Percentiles rank a stretch among this genome's conserved stretches.
Evolutionary conservation across 805 yeast genomes (phyloP).

Genomic region (Helenozyma baotianmanensis): DNA sequence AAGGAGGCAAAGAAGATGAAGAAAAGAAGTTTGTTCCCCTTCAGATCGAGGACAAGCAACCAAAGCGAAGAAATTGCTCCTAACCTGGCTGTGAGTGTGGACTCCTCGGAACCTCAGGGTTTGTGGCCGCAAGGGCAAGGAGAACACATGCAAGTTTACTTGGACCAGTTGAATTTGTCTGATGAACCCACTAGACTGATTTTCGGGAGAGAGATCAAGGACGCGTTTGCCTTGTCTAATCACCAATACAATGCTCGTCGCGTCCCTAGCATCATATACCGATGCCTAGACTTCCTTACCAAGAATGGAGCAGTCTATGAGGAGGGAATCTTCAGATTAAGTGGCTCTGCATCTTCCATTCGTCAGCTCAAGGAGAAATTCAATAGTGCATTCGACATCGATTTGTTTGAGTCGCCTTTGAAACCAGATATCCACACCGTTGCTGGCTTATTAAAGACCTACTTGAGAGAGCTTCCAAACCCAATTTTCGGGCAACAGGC

Average conservation of each 20-base stretch:
- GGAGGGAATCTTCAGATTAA: slow-evolving; percentile 87
- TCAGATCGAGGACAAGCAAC: slow-evolving; percentile 22
- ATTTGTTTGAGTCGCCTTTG: slow-evolving; percentile 45
- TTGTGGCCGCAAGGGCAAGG: too few species aligned
- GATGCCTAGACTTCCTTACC: slow-evolving; percentile 68
- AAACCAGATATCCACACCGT: slow-evolving; percentile 77
- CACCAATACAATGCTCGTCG: slow-evolving; percentile 39
- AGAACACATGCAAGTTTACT: slow-evolving; percentile 20
- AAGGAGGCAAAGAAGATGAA: slow-evolving; percentile 43
- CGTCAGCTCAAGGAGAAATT: slow-evolving; percentile 64
- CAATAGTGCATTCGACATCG: slow-evolving; percentile 65
- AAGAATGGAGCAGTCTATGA: slow-evolving; percentile 70
- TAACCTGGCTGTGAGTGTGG: neutral
- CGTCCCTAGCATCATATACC: slow-evolving; percentile 71
- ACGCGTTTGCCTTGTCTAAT: slow-evolving; percentile 50
- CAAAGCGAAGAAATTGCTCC: slow-evolving; percentile 2
- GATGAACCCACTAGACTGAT: slow-evolving; percentile 36
- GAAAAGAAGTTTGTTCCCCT: slow-evolving; percentile 60
- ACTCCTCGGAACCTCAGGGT: slow-evolving; percentile 3
- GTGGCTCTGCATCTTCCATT: slow-evolving; percentile 81
- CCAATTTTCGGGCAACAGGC: slow-evolving; percentile 58
- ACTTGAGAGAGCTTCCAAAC: slow-evolving; percentile 70
- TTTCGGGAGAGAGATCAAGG: slow-evolving; percentile 62
- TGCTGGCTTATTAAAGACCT: slow-evolving; percentile 80
- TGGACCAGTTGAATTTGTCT: slow-evolving; percentile 33